A percentile compares a stretch with the other conserved stretches of the same genome.
Evolutionary conservation across 805 yeast genomes (phyloP).

Genomic region (Middelhovenomyces tepae): DNA sequence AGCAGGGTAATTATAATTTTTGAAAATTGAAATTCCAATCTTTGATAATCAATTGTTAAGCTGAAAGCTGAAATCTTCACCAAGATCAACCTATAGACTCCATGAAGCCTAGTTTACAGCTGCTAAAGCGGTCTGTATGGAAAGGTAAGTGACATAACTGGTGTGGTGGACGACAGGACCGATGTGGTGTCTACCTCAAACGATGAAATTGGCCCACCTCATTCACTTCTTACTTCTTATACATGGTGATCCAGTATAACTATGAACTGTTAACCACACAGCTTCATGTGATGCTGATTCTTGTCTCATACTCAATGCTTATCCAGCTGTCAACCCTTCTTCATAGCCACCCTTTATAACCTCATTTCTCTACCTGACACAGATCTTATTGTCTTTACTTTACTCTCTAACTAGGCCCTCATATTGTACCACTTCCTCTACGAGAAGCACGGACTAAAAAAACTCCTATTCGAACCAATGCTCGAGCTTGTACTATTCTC

Average conservation of each 20-base stretch:
- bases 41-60: too few species aligned
- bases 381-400: constrained; percentile 3
- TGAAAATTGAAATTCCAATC: too few species aligned
- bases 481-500: constrained; percentile 85
- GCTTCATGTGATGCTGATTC: too few species aligned
- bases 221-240: too few species aligned
- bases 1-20: too few species aligned
- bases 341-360: constrained; percentile 1
- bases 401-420: constrained; percentile 51
- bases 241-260: too few species aligned
- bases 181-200: too few species aligned
- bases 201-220: too few species aligned
- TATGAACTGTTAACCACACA: too few species aligned
- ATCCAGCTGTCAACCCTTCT: background rate
- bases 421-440: constrained; percentile 89
- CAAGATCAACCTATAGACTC: constrained; percentile 3
- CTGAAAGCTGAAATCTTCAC: too few species aligned
- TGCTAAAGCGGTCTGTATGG: constrained; percentile 35
- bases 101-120: constrained; percentile 27
- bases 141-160: constrained; percentile 32
- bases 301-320: background rate
- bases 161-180: too few species aligned
- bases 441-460: constrained; percentile 73
- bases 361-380: constrained; percentile 8
- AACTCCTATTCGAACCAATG: constrained; percentile 90